Percentiles rank a stretch among this genome's conserved stretches.
phyloP scores from a whole-genome alignment of 257 asterid species.

The Datura wrightii region DNA sequence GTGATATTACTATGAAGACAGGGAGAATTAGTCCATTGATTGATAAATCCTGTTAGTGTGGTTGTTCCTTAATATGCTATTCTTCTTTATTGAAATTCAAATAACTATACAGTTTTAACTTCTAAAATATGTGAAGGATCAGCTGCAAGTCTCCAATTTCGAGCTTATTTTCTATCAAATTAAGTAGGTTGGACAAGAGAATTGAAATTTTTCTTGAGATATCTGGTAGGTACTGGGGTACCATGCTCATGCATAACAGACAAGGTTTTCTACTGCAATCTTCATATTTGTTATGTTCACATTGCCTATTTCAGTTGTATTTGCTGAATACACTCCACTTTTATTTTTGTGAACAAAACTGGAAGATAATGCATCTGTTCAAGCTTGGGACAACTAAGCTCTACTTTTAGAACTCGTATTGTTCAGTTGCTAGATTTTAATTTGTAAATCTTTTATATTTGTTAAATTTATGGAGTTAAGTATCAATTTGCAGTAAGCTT shows the following conservation, averaged over 20 bases:
- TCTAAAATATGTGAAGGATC: background rate
- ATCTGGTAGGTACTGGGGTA: constrained; percentile 13
- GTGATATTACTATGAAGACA: constrained; percentile 27
- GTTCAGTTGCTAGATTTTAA: constrained; percentile 12
- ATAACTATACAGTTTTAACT: background rate
- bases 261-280: background rate
- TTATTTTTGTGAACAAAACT: constrained; percentile 7
- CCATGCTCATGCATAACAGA: constrained; percentile 19
- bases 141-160: background rate
- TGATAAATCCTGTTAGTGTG: constrained; percentile 9
- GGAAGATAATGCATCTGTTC: constrained; percentile 10
- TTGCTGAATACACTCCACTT: constrained; percentile 8
- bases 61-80: constrained; percentile 17
- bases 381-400: background rate
- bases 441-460: background rate
- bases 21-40: constrained; percentile 1
- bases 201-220: background rate
- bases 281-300: constrained; percentile 16
- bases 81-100: background rate
- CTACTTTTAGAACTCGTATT: background rate
- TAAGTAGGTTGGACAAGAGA: background rate
- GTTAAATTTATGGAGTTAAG: constrained; percentile 9
- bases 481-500: background rate
- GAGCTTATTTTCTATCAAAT: constrained; percentile 8
- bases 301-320: constrained; percentile 24